Evolutionary conservation across 1,284 basidiomycete genomes (phyloP), one percentile per base, ranked within the genome.

Genomic region (Ganoderma meredithae): DNA sequence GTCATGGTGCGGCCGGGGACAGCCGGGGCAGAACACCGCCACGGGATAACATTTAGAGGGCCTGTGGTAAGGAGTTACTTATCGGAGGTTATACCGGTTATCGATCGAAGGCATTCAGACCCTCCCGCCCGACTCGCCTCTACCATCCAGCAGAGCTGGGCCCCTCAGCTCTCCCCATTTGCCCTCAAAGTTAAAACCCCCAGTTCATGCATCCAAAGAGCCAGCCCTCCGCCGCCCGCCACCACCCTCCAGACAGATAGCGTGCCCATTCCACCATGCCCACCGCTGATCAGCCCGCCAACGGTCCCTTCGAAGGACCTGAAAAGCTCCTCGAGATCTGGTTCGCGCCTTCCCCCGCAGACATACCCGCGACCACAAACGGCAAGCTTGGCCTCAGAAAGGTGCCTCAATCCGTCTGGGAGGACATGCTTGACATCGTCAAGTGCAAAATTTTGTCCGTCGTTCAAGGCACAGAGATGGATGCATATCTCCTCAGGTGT

Each of bases 311-410:
- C 75, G 93, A 94, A 79, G 93, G 93, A 49, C 95, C 97, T 69
- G 98, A 99, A 84, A 99, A 99, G 82, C 89, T 99, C 53, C 89
- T 99, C 65, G 98, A 99, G 83, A 90, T 99, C 66, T 99, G 98
- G 98, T 99, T 99, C 80, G 91, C 95, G 5, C 93, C 94, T 22
- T 91, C 90, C 7, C 83, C 90, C 13, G 85, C 86, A 12, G 80
- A 85, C 58, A 83, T 94, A 9, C 88, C 87, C 25, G 75, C 79
- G 56, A 72, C 74, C 53, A 71, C 79, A 44, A 78, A 80, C 73
- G 84, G 82, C 72, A 86, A 81, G 75, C 81, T 82, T 44, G 97
- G 97, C 25, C 85, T 99, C 62, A 85, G 96, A 68, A 88, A 86
- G 75, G 92, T 99, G 56, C 86, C 90, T 72, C 86, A 90, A 67